These are phyloP conservation scores for Phyllosticta citrichinensis DNA, from an alignment of 2,329 filamentous ascomycete species.

Conservation along the genomic window DNA sequence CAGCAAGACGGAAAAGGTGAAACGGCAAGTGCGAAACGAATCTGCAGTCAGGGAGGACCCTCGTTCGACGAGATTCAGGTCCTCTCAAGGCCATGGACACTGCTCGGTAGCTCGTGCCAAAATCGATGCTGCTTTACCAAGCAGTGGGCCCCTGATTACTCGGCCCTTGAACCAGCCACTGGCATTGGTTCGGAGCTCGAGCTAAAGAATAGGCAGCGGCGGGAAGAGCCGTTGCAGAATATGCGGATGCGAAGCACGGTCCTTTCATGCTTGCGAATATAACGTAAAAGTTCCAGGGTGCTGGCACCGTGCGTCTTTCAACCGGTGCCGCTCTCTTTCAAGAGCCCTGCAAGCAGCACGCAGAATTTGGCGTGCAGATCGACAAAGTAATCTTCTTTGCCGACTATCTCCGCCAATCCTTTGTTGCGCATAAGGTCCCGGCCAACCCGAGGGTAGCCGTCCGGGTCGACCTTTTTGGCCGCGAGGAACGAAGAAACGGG, in stretches of 20 bases:
- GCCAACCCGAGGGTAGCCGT: slow-evolving; percentile 43
- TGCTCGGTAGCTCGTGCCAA: neutral
- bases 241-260: slow-evolving; percentile 3
- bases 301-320: neutral
- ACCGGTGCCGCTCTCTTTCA: slow-evolving; percentile 27
- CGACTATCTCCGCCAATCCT: slow-evolving; percentile 49
- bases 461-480: slow-evolving; percentile 45
- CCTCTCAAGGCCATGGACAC: neutral
- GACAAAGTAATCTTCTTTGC: slow-evolving; percentile 48
- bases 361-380: slow-evolving; percentile 46
- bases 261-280: neutral
- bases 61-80: neutral
- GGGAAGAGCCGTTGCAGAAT: slow-evolving; percentile 8
- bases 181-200: neutral
- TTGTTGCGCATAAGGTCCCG: slow-evolving; percentile 44
- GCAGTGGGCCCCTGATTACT: slow-evolving; percentile 4
- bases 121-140: neutral
- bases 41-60: neutral
- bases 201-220: neutral
- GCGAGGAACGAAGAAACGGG: slow-evolving; percentile 50
- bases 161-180: slow-evolving; percentile 2
- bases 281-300: slow-evolving; percentile 6
- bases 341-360: slow-evolving; percentile 27
- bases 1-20: neutral
- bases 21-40: neutral